Conservation (phyloP, 495 filamentous ascomycete genomes). For the Neohortaea acidophila region DNA sequence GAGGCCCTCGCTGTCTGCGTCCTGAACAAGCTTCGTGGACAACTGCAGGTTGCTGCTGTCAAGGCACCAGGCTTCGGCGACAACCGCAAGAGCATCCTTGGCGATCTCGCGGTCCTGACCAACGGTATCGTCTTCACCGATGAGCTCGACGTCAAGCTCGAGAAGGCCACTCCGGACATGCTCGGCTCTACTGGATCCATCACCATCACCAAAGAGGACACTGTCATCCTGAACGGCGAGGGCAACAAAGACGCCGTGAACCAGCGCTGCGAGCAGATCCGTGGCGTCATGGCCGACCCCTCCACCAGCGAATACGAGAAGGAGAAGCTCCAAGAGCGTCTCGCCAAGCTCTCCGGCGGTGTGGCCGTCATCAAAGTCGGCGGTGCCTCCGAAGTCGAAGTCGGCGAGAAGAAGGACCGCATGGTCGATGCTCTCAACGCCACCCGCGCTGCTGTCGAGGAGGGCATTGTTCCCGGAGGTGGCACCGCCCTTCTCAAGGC, state of each 20-base stretch:
- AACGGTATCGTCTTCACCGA: slow-evolving; percentile 96
- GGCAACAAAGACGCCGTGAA: slow-evolving; percentile 86
- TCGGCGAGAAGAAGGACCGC: slow-evolving; percentile 98
- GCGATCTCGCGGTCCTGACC: slow-evolving; percentile 86
- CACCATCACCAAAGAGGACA: slow-evolving; percentile 99
- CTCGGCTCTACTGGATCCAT: slow-evolving; percentile 94
- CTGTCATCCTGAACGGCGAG: slow-evolving; percentile 95
- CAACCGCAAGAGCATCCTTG: slow-evolving; percentile 98
- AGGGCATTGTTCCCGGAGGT: slow-evolving; percentile 96
- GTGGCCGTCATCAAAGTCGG: slow-evolving; percentile 99
- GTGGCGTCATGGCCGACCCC: slow-evolving; percentile 86
- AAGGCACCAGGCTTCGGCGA: slow-evolving; percentile 99
- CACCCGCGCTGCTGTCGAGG: slow-evolving; percentile 94
- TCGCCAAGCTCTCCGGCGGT: slow-evolving; percentile 97
- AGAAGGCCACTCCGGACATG: slow-evolving; percentile 90
- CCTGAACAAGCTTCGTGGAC: slow-evolving; percentile 97
- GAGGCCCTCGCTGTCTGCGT: slow-evolving; percentile 98
- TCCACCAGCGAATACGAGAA: slow-evolving; percentile 97
- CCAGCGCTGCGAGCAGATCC: slow-evolving; percentile 97
- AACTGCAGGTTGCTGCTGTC: slow-evolving; percentile 95
- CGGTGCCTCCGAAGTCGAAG: slow-evolving; percentile 93
- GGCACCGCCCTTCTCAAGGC: slow-evolving; percentile 97
- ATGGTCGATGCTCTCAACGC: slow-evolving; percentile 97
- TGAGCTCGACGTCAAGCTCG: slow-evolving; percentile 95
- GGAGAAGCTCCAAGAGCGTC: slow-evolving; percentile 99